These are phyloP conservation scores for Lablab purpureus DNA, from an alignment of 306 rosid species.

Conservation along the genomic window DNA sequence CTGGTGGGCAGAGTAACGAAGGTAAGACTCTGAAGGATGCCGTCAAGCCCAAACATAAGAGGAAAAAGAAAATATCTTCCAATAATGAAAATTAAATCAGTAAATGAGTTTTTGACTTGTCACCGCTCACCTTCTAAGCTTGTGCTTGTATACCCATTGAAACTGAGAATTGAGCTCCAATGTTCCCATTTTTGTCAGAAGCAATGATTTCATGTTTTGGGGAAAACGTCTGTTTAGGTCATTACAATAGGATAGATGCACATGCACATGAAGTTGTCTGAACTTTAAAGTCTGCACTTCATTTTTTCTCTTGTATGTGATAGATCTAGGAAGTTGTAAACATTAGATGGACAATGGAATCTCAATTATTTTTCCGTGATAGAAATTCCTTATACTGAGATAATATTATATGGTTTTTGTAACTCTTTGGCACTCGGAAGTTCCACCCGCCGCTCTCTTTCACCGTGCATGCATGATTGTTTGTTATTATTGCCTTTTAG, in stretches of 20 bases:
- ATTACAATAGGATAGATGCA: not conserved
- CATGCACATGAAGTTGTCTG: constrained; percentile 9
- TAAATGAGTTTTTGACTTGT: constrained; percentile 42
- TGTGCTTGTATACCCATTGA: constrained; percentile 7
- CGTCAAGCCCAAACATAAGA: constrained; percentile 77
- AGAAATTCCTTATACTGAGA: not conserved
- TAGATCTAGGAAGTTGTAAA: constrained; percentile 37
- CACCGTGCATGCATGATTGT: not conserved
- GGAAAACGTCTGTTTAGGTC: not conserved
- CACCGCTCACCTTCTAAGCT: constrained; percentile 24
- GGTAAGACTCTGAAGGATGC: constrained; percentile 81
- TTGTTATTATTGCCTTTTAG: not conserved
- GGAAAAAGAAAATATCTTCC: constrained; percentile 62
- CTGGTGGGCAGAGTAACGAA: constrained; percentile 49
- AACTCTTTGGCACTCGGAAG: not conserved
- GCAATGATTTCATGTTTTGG: not conserved
- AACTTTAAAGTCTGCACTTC: not conserved
- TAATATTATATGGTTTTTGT: not conserved
- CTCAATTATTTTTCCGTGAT: not conserved
- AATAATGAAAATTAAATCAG: constrained; percentile 54
- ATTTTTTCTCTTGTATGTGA: not conserved
- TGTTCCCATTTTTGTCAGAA: not conserved
- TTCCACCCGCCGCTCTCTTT: not conserved
- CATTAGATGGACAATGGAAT: constrained; percentile 8
- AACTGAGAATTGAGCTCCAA: not conserved